A percentile compares a stretch with the other conserved stretches of the same genome.
phyloP scores from a whole-genome alignment of 1,284 basidiomycete species.

The Sanghuangporus sanghuang region DNA sequence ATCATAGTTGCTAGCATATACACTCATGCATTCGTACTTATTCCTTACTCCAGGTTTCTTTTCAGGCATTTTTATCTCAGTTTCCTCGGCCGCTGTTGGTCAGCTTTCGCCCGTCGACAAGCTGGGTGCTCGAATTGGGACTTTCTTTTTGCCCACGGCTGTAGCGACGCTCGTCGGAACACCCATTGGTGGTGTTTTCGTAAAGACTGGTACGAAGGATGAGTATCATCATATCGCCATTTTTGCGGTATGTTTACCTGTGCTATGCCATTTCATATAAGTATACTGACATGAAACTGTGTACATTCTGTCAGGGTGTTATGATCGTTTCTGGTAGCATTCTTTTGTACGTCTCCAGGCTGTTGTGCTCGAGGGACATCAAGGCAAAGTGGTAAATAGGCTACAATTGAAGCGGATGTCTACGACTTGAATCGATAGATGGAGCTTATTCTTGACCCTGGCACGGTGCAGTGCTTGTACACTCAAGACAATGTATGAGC shows the following conservation, averaged over 20 bases:
- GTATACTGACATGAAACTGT: neutral
- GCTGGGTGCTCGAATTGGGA: constrained; percentile 6
- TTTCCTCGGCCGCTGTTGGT: constrained; percentile 4
- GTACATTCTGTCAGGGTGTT: neutral
- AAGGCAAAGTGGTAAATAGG: neutral
- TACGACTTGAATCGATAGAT: too few relatives aligned
- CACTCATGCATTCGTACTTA: neutral
- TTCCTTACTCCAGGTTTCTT: neutral
- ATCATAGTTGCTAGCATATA: neutral
- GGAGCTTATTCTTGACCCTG: too few relatives aligned
- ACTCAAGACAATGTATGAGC: too few relatives aligned
- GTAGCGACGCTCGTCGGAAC: constrained; percentile 10
- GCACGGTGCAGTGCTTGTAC: too few relatives aligned
- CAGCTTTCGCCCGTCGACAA: constrained; percentile 7
- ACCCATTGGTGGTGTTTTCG: constrained; percentile 7
- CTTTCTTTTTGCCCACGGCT: constrained; percentile 1
- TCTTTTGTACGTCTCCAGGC: neutral
- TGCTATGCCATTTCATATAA: too few relatives aligned
- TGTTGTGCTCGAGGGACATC: constrained; percentile 1
- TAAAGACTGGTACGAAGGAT: constrained; percentile 1
- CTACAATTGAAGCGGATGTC: too few relatives aligned
- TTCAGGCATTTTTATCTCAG: constrained; percentile 2
- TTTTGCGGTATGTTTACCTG: neutral
- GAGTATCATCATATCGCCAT: constrained; percentile 5
- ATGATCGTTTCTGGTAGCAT: neutral